phyloP scores from a whole-genome alignment of 805 yeast genomes.

The Candida fluviatilis region DNA sequence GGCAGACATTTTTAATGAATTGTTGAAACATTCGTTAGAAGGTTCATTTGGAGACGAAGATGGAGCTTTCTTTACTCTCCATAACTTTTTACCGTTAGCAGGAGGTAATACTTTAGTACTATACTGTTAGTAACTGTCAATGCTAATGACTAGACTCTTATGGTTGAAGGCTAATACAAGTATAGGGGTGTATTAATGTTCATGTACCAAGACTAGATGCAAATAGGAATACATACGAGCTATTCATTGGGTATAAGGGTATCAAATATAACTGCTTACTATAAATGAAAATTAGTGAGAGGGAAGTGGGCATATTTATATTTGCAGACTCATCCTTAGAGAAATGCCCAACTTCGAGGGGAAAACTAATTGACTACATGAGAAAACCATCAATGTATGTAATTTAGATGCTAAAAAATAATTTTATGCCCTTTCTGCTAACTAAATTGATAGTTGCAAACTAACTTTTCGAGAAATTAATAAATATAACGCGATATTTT shows the following conservation, averaged over 20 bases:
- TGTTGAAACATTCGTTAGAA: conserved; percentile 34
- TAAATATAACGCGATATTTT: conserved; percentile 1
- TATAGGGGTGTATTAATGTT: no score
- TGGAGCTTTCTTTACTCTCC: conserved; percentile 38
- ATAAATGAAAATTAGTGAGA: neutral
- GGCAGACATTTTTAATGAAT: conserved; percentile 39
- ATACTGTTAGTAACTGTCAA: conserved; percentile 1
- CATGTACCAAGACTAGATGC: no score
- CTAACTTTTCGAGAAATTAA: neutral
- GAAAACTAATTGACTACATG: neutral
- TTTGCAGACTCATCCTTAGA: neutral
- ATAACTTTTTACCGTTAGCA: conserved; percentile 41
- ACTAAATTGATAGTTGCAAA: neutral
- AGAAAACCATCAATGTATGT: neutral
- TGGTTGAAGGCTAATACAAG: no score
- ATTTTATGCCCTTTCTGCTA: neutral
- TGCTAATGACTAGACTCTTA: no score
- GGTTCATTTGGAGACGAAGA: conserved; percentile 6
- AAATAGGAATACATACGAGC: neutral
- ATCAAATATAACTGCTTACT: neutral
- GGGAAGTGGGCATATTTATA: neutral
- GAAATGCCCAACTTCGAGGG: neutral
- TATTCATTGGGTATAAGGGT: conserved; percentile 1
- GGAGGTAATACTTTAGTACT: conserved; percentile 26
- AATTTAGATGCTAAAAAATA: neutral